Percentiles rank a stretch among this genome's conserved stretches.
These are phyloP conservation scores for Leccinellum luteum DNA, from an alignment of 768 basidiomycete species.

Conservation along the genomic window DNA sequence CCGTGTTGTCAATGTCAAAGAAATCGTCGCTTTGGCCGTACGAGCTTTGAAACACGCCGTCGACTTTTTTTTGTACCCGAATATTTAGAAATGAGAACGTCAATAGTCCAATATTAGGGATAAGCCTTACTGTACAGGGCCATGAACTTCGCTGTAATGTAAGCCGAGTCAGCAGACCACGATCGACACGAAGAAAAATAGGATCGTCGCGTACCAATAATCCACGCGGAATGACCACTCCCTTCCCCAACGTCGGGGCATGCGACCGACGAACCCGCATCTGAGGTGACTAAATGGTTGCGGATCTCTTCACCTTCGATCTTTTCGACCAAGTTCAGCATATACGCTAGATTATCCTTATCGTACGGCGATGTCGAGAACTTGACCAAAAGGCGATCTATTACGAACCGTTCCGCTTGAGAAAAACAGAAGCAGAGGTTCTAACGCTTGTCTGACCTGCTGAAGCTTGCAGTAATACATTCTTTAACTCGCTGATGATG, in stretches of 20 bases:
- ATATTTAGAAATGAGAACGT: background rate
- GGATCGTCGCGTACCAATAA: slow-evolving; percentile 19
- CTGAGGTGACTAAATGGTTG: background rate
- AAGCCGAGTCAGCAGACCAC: slow-evolving; percentile 3
- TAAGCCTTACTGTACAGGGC: slow-evolving; percentile 25
- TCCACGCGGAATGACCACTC: slow-evolving; percentile 22
- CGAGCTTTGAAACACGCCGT: slow-evolving; percentile 27
- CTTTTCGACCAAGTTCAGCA: slow-evolving; percentile 29
- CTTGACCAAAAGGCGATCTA: slow-evolving; percentile 30
- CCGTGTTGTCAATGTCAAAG: slow-evolving; percentile 28
- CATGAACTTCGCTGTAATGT: slow-evolving; percentile 27
- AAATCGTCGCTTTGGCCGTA: slow-evolving; percentile 32
- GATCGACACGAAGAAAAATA: background rate
- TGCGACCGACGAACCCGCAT: background rate
- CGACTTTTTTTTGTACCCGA: slow-evolving; percentile 11
- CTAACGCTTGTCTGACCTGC: slow-evolving; percentile 17
- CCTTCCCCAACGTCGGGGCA: slow-evolving; percentile 7
- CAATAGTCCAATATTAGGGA: background rate
- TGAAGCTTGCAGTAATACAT: slow-evolving; percentile 26
- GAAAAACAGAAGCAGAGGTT: background rate
- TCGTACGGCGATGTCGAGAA: slow-evolving; percentile 33
- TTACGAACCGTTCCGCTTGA: background rate
- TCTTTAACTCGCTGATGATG: slow-evolving; percentile 18
- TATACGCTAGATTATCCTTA: slow-evolving; percentile 21
- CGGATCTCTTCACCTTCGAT: slow-evolving; percentile 16